phyloP scores from a whole-genome alignment of 352 stramenopile species.

The Albugo laibachii region DNA sequence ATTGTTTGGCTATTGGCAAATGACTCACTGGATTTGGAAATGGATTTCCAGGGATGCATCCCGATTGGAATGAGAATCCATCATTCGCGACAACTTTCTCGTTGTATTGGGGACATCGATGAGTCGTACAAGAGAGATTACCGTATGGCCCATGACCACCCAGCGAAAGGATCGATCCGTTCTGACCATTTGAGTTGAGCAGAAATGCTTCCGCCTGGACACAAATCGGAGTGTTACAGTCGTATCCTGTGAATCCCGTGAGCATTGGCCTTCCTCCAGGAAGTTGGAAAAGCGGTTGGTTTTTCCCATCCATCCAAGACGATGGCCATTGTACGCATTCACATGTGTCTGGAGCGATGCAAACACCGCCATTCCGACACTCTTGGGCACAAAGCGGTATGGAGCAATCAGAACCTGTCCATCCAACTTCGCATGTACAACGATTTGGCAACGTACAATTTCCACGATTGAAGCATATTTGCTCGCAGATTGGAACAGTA shows the following conservation, averaged over 20 bases:
- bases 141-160: constrained; percentile 32
- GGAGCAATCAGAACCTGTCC: constrained; percentile 73
- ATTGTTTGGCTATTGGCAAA: constrained; percentile 14
- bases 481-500: constrained; percentile 42
- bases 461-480: constrained; percentile 59
- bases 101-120: constrained; percentile 68
- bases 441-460: constrained; percentile 85
- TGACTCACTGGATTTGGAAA: constrained; percentile 21
- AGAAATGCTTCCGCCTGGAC: constrained; percentile 81
- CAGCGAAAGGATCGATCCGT: constrained; percentile 20
- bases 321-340: constrained; percentile 77
- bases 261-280: constrained; percentile 77
- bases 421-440: constrained; percentile 84
- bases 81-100: constrained; percentile 83
- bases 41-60: constrained; percentile 68
- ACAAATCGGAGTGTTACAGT: constrained; percentile 93
- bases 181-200: constrained; percentile 55
- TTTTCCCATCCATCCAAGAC: constrained; percentile 81
- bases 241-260: constrained; percentile 91
- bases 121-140: constrained; percentile 20
- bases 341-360: constrained; percentile 71
- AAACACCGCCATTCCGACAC: constrained; percentile 71
- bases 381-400: constrained; percentile 82
- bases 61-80: constrained; percentile 84
- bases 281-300: constrained; percentile 81